Evolutionary conservation across 148 eudicot species (phyloP).

Genomic region (Vaccinium darrowii): DNA sequence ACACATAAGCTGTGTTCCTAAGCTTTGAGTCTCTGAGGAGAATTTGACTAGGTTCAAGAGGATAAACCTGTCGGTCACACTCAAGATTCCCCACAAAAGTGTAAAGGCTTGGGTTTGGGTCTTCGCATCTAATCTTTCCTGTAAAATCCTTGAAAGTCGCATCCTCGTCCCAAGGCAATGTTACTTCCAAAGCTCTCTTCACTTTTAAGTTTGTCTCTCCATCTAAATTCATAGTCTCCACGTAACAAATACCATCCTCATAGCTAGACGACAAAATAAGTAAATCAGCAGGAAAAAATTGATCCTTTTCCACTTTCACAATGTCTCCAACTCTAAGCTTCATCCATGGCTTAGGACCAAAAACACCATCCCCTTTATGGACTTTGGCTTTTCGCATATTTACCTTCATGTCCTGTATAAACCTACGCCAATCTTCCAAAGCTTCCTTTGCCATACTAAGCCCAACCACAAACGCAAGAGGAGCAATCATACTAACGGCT

Average conservation of each 20-base stretch:
- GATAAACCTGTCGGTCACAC: conserved; percentile 66
- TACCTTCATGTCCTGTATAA: conserved; percentile 87
- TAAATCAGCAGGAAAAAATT: conserved; percentile 93
- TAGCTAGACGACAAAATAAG: conserved; percentile 86
- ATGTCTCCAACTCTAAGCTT: conserved; percentile 80
- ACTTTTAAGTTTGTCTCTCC: conserved; percentile 97
- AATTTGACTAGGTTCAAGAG: conserved; percentile 63
- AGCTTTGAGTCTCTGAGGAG: conserved; percentile 70
- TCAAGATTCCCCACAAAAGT: conserved; percentile 93
- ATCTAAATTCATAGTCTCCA: conserved; percentile 96
- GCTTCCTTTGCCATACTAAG: conserved; percentile 96
- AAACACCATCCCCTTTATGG: conserved; percentile 73
- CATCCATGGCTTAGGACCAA: conserved; percentile 70
- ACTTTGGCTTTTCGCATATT: conserved; percentile 66
- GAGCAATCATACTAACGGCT: conserved; percentile 89
- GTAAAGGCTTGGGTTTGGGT: conserved; percentile 89
- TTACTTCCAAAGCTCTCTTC: conserved; percentile 77
- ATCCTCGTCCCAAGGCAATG: conserved; percentile 65
- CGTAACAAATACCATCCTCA: conserved; percentile 94
- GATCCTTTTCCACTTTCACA: conserved; percentile 80
- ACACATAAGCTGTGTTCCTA: conserved; percentile 58
- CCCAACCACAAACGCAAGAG: conserved; percentile 84
- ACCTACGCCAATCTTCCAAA: conserved; percentile 92
- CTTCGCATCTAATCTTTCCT: conserved; percentile 75
- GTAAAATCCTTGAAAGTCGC: conserved; percentile 54